Percentiles rank a stretch among this genome's conserved stretches.
Conservation (phyloP, 345 rosid genomes). For the Raphanus sativus region DNA sequence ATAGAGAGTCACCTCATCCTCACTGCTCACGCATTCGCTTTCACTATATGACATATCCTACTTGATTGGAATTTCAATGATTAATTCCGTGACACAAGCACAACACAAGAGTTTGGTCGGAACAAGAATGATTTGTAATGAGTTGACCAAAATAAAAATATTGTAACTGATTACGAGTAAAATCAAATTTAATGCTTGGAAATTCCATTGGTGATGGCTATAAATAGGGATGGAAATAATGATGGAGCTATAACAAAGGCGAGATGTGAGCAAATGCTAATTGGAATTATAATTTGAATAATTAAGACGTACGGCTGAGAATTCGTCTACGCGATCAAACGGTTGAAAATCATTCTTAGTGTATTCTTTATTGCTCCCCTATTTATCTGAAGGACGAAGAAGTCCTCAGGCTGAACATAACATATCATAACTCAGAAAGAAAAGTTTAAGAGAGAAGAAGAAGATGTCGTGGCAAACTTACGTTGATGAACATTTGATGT, state of each 20-base stretch:
- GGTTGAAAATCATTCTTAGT: background rate
- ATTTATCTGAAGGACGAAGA: background rate
- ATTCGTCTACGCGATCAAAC: background rate
- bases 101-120: background rate
- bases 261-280: background rate
- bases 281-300: background rate
- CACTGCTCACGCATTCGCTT: too few relatives aligned
- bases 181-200: background rate
- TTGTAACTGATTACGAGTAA: background rate
- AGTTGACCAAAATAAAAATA: background rate
- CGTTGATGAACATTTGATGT: background rate
- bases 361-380: background rate
- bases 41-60: background rate
- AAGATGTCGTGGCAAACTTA: background rate
- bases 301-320: background rate
- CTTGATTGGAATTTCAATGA: background rate
- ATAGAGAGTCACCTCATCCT: too few relatives aligned
- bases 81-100: background rate
- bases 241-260: background rate
- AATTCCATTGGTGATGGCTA: background rate
- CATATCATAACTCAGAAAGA: background rate
- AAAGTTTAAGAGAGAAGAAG: background rate
- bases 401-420: background rate
- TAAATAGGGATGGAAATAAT: background rate
- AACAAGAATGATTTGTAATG: background rate